phyloP scores from a whole-genome alignment of 495 filamentous ascomycete genomes.

The Umbilicaria muhlenbergii region DNA sequence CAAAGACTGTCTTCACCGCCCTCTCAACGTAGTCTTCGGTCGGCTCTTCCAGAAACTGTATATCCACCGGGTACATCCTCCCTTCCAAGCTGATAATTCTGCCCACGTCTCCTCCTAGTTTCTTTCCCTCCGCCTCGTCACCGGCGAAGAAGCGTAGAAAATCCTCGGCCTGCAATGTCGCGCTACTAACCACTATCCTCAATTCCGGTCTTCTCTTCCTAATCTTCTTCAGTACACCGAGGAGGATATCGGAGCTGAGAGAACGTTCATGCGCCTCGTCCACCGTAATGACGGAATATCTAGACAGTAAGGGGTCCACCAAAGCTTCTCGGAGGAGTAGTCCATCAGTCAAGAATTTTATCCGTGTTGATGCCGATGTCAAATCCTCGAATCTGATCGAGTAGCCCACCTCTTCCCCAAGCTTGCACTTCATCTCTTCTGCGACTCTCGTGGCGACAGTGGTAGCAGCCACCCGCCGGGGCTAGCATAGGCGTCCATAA shows the following conservation, averaged over 20 bases:
- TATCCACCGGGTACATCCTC: slow-evolving; percentile 81
- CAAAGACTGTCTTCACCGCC: slow-evolving; percentile 76
- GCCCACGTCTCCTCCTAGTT: slow-evolving; percentile 26
- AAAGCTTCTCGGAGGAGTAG: slow-evolving; percentile 87
- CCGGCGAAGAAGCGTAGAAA: slow-evolving; percentile 70
- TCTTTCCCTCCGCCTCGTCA: slow-evolving; percentile 19
- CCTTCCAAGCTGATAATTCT: slow-evolving; percentile 83
- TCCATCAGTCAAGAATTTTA: slow-evolving; percentile 96
- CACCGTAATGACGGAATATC: slow-evolving; percentile 96
- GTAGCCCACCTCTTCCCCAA: slow-evolving; percentile 91
- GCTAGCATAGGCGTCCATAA: slow-evolving; percentile 31
- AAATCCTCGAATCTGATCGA: slow-evolving; percentile 89
- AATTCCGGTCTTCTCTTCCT: slow-evolving; percentile 65
- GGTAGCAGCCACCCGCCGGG: slow-evolving; percentile 93
- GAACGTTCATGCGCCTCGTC: slow-evolving; percentile 97
- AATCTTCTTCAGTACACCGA: slow-evolving; percentile 93
- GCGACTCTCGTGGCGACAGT: slow-evolving; percentile 88
- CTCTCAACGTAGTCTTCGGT: slow-evolving; percentile 80
- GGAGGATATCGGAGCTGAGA: slow-evolving; percentile 82
- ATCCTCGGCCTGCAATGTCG: slow-evolving; percentile 81
- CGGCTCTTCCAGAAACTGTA: slow-evolving; percentile 67
- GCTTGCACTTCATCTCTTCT: slow-evolving; percentile 81
- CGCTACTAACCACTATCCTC: slow-evolving; percentile 83
- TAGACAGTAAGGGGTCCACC: slow-evolving; percentile 78
- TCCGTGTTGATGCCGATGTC: slow-evolving; percentile 72